Evolutionary conservation across 176 grass and related monocot species (phyloP).

Genomic region (Lolium perenne): DNA sequence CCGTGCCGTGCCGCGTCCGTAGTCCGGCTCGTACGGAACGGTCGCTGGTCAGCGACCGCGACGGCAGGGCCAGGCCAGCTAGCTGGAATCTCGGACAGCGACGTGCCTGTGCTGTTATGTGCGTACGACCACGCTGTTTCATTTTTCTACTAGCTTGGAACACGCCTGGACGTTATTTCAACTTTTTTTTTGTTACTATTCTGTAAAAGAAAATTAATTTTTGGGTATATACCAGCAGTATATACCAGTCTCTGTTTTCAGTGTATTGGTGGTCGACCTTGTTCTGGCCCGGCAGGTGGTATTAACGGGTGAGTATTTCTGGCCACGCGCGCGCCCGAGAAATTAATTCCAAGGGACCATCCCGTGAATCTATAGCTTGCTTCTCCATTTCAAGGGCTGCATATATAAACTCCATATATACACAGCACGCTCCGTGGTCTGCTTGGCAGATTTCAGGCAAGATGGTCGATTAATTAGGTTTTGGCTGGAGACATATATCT

Average conservation of each 20-base stretch:
- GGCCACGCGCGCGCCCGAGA: too few species aligned
- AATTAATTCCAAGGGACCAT: neutral
- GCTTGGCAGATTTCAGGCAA: neutral
- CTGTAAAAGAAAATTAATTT: too few species aligned
- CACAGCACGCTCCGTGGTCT: neutral
- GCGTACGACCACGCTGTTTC: neutral
- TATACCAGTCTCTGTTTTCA: too few species aligned
- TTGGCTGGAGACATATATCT: too few species aligned
- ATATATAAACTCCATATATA: neutral
- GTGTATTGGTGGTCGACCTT: neutral
- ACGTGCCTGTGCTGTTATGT: too few species aligned
- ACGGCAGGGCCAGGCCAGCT: neutral
- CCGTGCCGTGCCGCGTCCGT: conserved; percentile 13
- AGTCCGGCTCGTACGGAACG: conserved; percentile 19
- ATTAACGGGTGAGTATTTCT: neutral
- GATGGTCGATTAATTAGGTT: neutral
- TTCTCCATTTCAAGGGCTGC: neutral
- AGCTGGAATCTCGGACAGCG: neutral
- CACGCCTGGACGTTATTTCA: too few species aligned
- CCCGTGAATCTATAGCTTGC: neutral
- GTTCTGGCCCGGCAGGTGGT: neutral
- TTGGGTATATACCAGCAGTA: too few species aligned
- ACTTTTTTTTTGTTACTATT: too few species aligned
- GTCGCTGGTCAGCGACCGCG: neutral
- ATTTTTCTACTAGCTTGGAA: too few species aligned